phyloP scores from a whole-genome alignment of 164 flowering plant species.

The Liriodendron chinense region DNA sequence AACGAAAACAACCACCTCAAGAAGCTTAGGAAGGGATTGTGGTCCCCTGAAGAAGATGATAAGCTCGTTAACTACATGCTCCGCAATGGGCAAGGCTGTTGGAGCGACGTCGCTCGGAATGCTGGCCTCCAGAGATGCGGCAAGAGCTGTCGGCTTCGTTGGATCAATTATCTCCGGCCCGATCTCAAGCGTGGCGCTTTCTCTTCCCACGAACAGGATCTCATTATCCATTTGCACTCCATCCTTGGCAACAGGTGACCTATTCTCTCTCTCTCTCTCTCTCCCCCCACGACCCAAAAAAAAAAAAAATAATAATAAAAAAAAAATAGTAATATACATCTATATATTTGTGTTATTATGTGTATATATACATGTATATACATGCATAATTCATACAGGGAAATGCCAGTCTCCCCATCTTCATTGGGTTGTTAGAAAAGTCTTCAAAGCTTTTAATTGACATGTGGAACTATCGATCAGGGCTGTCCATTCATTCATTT shows the following conservation, averaged over 20 bases:
- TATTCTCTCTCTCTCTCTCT: constrained; percentile 4
- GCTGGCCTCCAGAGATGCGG: constrained; percentile 73
- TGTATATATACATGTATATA: no score
- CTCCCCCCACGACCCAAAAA: no score
- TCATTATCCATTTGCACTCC: constrained; percentile 60
- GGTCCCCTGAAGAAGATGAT: constrained; percentile 84
- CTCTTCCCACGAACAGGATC: constrained; percentile 65
- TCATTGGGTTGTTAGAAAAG: no score
- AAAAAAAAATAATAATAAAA: no score
- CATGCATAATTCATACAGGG: no score
- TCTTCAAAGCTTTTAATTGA: no score
- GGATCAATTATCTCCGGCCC: constrained; percentile 71
- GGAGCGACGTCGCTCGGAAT: constrained; percentile 75
- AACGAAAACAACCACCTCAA: constrained; percentile 5
- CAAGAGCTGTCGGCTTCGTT: constrained; percentile 77
- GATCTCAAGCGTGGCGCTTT: constrained; percentile 74
- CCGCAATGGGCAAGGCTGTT: constrained; percentile 68
- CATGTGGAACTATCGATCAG: no score
- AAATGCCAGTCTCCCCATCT: no score
- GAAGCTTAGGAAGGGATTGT: constrained; percentile 61
- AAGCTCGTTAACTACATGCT: constrained; percentile 67
- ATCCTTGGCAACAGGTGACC: constrained; percentile 69
- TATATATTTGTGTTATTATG: no score
- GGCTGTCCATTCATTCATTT: no score
- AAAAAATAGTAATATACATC: no score